phyloP scores from a whole-genome alignment of 192 early-diverging fungal species.

The Backusella luteola region DNA sequence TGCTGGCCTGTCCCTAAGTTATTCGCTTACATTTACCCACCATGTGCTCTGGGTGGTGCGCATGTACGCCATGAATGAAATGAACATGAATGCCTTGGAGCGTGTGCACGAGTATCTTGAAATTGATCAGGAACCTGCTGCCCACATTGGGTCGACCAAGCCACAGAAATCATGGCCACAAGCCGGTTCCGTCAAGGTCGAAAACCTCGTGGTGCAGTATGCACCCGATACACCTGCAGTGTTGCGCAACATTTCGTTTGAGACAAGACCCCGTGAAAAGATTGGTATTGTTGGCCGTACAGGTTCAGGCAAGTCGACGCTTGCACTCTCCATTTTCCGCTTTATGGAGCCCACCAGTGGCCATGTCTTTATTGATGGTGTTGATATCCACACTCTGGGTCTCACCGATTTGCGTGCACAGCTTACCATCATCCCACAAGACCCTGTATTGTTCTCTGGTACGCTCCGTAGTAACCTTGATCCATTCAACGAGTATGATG shows the following conservation, averaged over 20 bases:
- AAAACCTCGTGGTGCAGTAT: slow-evolving; percentile 77
- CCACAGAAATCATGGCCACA: slow-evolving; percentile 58
- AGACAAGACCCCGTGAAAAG: slow-evolving; percentile 67
- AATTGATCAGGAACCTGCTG: slow-evolving; percentile 75
- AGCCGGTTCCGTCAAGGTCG: slow-evolving; percentile 65
- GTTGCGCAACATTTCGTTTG: slow-evolving; percentile 67
- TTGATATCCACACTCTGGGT: slow-evolving; percentile 70
- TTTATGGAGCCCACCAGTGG: slow-evolving; percentile 73
- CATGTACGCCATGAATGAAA: slow-evolving; percentile 79
- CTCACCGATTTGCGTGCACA: slow-evolving; percentile 73
- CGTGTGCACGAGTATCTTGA: slow-evolving; percentile 81
- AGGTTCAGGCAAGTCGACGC: slow-evolving; percentile 77
- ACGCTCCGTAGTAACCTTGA: slow-evolving; percentile 85
- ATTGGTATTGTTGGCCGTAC: slow-evolving; percentile 92
- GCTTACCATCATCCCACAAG: slow-evolving; percentile 90
- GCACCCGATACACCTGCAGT: slow-evolving; percentile 76
- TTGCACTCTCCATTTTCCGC: slow-evolving; percentile 74
- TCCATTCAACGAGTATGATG: slow-evolving; percentile 76
- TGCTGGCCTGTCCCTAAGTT: slow-evolving; percentile 85
- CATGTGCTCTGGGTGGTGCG: slow-evolving; percentile 81
- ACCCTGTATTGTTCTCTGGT: slow-evolving; percentile 79
- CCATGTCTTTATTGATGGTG: slow-evolving; percentile 66
- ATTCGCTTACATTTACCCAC: slow-evolving; percentile 81
- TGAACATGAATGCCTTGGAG: slow-evolving; percentile 86
- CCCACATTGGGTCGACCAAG: neutral